Conservation (phyloP, 768 basidiomycete species). For the Lentinula aciculospora region DNA sequence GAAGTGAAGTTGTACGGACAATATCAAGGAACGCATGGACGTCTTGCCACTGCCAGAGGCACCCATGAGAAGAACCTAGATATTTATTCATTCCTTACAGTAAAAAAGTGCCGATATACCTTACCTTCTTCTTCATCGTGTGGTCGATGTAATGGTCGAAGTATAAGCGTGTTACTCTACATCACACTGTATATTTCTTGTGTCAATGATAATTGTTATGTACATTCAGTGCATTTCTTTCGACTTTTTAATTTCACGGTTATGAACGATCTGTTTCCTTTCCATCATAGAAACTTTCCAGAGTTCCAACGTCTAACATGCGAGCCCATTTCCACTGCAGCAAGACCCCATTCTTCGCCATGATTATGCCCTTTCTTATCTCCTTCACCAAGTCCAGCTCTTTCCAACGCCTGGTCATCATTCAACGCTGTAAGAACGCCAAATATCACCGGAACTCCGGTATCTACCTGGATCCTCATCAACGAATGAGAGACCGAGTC, state of each 20-base stretch:
- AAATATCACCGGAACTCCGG: constrained; percentile 92
- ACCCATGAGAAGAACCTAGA: constrained; percentile 94
- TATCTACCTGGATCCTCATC: constrained; percentile 93
- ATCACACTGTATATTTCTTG: too few relatives aligned
- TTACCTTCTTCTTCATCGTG: constrained; percentile 60
- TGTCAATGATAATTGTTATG: too few relatives aligned
- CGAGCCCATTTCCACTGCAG: constrained; percentile 90
- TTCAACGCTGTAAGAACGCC: constrained; percentile 90
- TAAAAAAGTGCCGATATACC: constrained; percentile 13
- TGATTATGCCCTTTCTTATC: constrained; percentile 87
- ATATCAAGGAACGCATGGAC: constrained; percentile 98
- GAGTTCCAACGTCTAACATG: constrained; percentile 61
- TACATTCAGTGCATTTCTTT: background rate
- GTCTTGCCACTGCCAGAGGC: constrained; percentile 93
- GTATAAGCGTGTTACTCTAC: background rate
- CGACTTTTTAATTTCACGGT: background rate
- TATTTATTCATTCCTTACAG: constrained; percentile 1
- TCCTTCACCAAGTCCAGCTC: constrained; percentile 81
- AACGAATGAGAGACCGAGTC: constrained; percentile 90
- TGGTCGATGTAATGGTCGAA: background rate
- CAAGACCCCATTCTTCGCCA: constrained; percentile 95
- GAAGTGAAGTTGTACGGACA: constrained; percentile 50
- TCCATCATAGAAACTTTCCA: constrained; percentile 52
- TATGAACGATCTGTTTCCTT: too few relatives aligned
- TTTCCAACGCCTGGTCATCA: constrained; percentile 91